A percentile compares a stretch with the other conserved stretches of the same genome.
Conservation (phyloP, 495 filamentous ascomycete genomes). For the Parmelia sp. region DNA sequence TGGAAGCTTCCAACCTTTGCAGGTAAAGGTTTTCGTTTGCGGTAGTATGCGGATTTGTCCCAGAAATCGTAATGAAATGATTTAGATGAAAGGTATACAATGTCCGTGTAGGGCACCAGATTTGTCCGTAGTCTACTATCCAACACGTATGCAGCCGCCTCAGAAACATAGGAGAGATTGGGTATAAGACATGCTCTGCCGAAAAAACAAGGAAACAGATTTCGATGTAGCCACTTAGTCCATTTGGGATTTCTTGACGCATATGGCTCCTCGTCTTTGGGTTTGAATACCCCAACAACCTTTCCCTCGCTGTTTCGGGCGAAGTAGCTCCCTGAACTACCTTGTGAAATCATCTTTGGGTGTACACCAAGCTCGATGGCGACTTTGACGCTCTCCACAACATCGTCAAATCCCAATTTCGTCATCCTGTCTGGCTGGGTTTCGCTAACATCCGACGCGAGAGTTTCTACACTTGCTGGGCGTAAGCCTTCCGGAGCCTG, state of each 20-base stretch:
- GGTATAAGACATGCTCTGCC: constrained; percentile 94
- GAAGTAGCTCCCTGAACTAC: constrained; percentile 97
- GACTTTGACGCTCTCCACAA: constrained; percentile 80
- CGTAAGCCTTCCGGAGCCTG: constrained; percentile 79
- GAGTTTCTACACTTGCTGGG: constrained; percentile 66
- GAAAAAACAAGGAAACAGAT: constrained; percentile 95
- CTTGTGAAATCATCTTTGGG: constrained; percentile 91
- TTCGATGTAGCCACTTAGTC: constrained; percentile 93
- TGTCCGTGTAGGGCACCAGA: constrained; percentile 91
- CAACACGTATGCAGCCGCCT: constrained; percentile 92
- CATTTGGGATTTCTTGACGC: constrained; percentile 87
- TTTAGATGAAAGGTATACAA: constrained; percentile 89
- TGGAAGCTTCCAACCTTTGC: constrained; percentile 94
- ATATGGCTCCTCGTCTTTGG: constrained; percentile 98
- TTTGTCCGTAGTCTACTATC: constrained; percentile 85
- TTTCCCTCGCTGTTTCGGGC: constrained; percentile 85
- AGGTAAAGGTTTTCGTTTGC: constrained; percentile 81
- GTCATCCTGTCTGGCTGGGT: constrained; percentile 54
- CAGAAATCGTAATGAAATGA: constrained; percentile 98
- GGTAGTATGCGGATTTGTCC: constrained; percentile 82
- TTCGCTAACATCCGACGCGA: constrained; percentile 52
- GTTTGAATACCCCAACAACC: constrained; percentile 96
- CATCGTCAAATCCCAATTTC: constrained; percentile 74
- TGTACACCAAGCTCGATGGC: constrained; percentile 92
- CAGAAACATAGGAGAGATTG: constrained; percentile 97